Evolutionary conservation across 257 asterid genomes (phyloP).

Genomic region (Solanum piurae): DNA sequence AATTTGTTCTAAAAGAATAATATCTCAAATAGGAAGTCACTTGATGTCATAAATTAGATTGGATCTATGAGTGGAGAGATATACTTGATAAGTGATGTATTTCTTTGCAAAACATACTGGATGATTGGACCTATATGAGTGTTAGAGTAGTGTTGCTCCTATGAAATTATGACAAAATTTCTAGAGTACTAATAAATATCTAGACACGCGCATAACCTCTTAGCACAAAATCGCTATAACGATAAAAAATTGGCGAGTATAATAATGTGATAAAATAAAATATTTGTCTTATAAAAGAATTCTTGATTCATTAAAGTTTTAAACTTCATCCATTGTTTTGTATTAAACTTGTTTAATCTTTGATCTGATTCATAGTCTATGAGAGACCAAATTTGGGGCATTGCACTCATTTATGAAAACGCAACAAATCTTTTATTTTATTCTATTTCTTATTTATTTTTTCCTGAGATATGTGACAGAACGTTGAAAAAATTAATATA

Average conservation of each 20-base stretch:
- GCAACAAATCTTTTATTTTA: not conserved
- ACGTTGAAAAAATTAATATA: too few species aligned
- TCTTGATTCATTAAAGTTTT: not conserved
- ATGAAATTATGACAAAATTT: not conserved
- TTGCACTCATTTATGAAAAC: not conserved
- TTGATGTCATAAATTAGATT: not conserved
- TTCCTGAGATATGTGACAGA: not conserved
- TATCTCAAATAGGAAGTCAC: not conserved
- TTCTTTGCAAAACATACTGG: not conserved
- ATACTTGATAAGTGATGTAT: not conserved
- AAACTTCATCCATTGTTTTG: not conserved
- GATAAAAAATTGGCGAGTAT: not conserved
- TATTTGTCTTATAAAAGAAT: not conserved
- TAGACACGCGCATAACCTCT: too few species aligned
- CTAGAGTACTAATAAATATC: too few species aligned
- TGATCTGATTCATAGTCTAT: not conserved
- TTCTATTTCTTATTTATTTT: too few species aligned
- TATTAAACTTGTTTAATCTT: too few species aligned
- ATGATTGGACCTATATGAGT: too few species aligned
- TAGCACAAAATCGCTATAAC: not conserved
- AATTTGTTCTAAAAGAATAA: too few species aligned
- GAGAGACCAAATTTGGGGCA: not conserved
- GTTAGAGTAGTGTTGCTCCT: too few species aligned
- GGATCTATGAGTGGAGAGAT: not conserved
- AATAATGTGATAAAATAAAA: not conserved